Base-by-base conservation (phyloP, 2,329 filamentous ascomycete species). In the Hymenotorrendiella dingleyae region DNA sequence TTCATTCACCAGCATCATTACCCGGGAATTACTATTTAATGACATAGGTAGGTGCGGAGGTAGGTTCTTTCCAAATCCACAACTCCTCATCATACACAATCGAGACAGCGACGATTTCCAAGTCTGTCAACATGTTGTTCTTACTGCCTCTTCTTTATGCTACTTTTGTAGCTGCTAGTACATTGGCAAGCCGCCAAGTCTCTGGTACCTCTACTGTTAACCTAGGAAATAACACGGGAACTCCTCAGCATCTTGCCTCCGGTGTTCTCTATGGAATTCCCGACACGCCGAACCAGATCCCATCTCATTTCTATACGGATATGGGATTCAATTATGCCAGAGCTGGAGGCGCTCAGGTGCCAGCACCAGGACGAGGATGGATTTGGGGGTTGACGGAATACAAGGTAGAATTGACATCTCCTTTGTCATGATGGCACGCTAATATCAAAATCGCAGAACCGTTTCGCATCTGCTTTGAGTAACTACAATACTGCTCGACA, bases 401-500 rank as follows among this genome's bases (percentile, higher is more conserved):
- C 42, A 47, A 54, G 44, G 53, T 54, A 40, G n/a, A 23, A 11
- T 23, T 10, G 6, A 1, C 9, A 16, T 19, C 27, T 3, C 11
- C 20, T n/a, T 21, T 22, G 9, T 16, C n/a, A 16, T 30, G n/a
- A n/a, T n/a, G n/a, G n/a, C n/a, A n/a, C n/a, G n/a, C n/a, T n/a
- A n/a, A n/a, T 30, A 16, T 21, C 4, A 26, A n/a, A n/a, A 12
- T 33, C 24, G 44, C 22, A 57, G 53, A 42, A 45, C 23, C 68
- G 70, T 4, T 66, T 74, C 42, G 46, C 64, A 4, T 70, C 67
- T 0, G 62, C 65, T 2, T 49, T 71, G 4, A 65, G 62, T 17
- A 72, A 74, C 45, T 74, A 73, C 51, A 43, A 56, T 2, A 70
- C 67, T 1, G 59, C 65, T 1, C 61, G 66, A 28, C 62, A 69